Evolutionary conservation across 2,329 filamentous ascomycete species (phyloP).

Genomic region (Talaromyces funiculosus): DNA sequence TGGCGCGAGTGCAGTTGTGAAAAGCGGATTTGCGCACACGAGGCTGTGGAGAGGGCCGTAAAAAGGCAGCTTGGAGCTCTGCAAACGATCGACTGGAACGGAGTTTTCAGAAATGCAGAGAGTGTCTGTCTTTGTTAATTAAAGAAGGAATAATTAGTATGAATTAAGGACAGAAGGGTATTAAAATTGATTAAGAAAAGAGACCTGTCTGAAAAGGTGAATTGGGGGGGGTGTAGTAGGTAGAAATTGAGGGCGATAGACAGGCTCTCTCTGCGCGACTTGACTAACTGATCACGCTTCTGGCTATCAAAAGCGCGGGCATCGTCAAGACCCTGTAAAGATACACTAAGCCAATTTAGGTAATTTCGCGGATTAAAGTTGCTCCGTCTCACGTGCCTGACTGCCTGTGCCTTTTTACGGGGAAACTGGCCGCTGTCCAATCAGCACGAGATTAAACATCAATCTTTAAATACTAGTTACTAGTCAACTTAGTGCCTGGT

Average conservation of each 20-base stretch:
- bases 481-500: neutral
- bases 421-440: conserved; percentile 9
- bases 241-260: neutral
- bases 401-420: neutral
- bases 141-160: neutral
- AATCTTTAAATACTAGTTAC: too few relatives aligned
- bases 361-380: conserved; percentile 23
- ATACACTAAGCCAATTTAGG: conserved; percentile 30
- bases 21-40: conserved; percentile 1
- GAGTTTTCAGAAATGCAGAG: neutral
- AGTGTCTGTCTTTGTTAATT: conserved; percentile 13
- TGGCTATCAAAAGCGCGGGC: conserved; percentile 22
- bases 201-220: neutral
- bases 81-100: conserved; percentile 7
- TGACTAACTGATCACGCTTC: neutral
- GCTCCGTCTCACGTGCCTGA: conserved; percentile 18
- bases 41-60: conserved; percentile 11
- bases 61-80: conserved; percentile 1
- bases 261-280: conserved; percentile 1
- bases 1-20: conserved; percentile 17
- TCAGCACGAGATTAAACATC: neutral
- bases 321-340: conserved; percentile 36
- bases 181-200: conserved; percentile 2
- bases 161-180: neutral
- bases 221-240: neutral